Percentiles rank a stretch among this genome's conserved stretches.
These are phyloP conservation scores for Fusarium sp. DNA, from an alignment of 2,329 filamentous ascomycete genomes.

Conservation along the genomic window DNA sequence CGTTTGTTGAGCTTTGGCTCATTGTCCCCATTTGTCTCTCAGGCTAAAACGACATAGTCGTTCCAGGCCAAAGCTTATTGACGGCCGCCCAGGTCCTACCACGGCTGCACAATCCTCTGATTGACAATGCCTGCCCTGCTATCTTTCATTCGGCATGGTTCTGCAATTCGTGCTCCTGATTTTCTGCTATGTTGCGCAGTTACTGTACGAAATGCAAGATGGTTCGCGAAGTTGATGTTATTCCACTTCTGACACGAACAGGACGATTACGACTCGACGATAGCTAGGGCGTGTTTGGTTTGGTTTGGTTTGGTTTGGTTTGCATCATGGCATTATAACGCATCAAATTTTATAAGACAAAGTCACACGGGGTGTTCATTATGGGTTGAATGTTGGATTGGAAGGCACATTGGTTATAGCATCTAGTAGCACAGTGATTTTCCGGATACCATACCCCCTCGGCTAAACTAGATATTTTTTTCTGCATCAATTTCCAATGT, in stretches of 20 bases:
- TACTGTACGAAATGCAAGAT: conserved; percentile 19
- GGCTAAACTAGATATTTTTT: conserved; percentile 33
- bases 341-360: conserved; percentile 16
- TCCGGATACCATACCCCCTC: conserved; percentile 37
- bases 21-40: conserved; percentile 28
- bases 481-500: conserved; percentile 18
- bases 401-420: conserved; percentile 26
- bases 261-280: conserved; percentile 23
- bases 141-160: conserved; percentile 38
- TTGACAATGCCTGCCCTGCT: conserved; percentile 34
- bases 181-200: conserved; percentile 27
- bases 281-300: conserved; percentile 25
- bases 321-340: conserved; percentile 20
- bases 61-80: conserved; percentile 49
- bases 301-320: conserved; percentile 13
- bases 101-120: conserved; percentile 52
- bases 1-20: neutral
- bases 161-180: conserved; percentile 34
- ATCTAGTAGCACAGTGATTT: conserved; percentile 35
- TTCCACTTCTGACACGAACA: conserved; percentile 33
- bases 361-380: conserved; percentile 6
- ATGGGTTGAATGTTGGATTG: conserved; percentile 17
- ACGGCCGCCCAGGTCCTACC: conserved; percentile 49
- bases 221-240: conserved; percentile 19
- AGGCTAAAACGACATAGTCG: conserved; percentile 40